Evolutionary conservation across 2,329 filamentous ascomycete genomes (phyloP).

Genomic region (Verticillium nubilum): DNA sequence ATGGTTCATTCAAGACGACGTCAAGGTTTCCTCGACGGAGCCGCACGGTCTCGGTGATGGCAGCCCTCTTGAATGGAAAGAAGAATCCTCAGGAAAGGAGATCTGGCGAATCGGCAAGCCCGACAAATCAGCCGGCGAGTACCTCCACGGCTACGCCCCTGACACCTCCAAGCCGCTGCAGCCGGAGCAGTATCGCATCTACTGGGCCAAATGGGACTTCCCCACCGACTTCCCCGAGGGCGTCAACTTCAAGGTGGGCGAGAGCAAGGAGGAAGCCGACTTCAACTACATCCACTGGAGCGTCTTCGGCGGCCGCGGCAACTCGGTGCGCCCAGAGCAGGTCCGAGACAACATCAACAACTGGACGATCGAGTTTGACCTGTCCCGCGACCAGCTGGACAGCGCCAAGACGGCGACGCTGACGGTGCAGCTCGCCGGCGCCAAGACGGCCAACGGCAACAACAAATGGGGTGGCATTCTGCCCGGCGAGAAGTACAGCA

Average conservation of each 20-base stretch:
- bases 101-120: constrained; percentile 58
- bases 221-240: constrained; percentile 52
- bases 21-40: constrained; percentile 31
- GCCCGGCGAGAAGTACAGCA: constrained; percentile 39
- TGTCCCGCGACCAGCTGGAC: constrained; percentile 32
- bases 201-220: constrained; percentile 58
- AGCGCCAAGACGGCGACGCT: constrained; percentile 50
- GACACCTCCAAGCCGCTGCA: constrained; percentile 42
- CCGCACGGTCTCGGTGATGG: not conserved
- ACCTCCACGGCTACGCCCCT: constrained; percentile 47
- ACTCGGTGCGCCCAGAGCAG: constrained; percentile 35
- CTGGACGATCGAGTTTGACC: constrained; percentile 52
- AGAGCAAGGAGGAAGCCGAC: constrained; percentile 40
- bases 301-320: constrained; percentile 52
- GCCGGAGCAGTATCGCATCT: constrained; percentile 54
- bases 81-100: constrained; percentile 51
- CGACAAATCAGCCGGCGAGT: constrained; percentile 57
- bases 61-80: constrained; percentile 38
- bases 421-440: constrained; percentile 57
- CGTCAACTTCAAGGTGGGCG: constrained; percentile 51
- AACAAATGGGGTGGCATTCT: constrained; percentile 44
- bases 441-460: constrained; percentile 55
- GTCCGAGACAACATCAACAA: constrained; percentile 48
- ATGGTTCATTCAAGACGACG: constrained; percentile 47
- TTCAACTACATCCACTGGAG: constrained; percentile 64